Evolutionary conservation across 2,329 filamentous ascomycete genomes (phyloP), one percentile per base, ranked within the genome.

Genomic region (Fonsecaea monophora): DNA sequence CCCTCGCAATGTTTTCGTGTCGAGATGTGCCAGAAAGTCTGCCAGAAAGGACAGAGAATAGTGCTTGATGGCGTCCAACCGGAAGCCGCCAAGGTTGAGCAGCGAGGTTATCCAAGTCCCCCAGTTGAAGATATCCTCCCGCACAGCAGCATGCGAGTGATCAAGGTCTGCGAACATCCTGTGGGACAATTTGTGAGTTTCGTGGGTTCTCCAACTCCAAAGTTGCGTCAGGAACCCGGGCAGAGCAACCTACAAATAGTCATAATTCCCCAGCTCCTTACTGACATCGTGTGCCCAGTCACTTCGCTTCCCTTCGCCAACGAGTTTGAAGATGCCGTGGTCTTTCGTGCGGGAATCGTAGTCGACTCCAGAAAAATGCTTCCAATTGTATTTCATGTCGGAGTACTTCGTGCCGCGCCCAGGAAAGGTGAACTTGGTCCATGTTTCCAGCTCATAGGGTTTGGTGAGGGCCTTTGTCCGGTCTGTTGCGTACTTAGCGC

Each of bases 21-120:
- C 85, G 64, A 90, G 77, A 57, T 84, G 80, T 5, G 80, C 78
- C 60, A 91, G 84, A 77, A 90, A 90, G 18, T 87, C 82, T 45
- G 82, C 82, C 34, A 89, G 83, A 73, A 92, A 92, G n/a, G 82
- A 81, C 64, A 85, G 84, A 37, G 86, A 89, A 76, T 89, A 91
- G 77, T 92, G 90, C 78, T 91, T 90, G 21, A 89, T 87, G 13
- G 90, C 90, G 75, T 92, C 90, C 54, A 92, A 83, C n/a, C 90
- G 83, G 76, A 92, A 88, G 1, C 89, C 90, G 68, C 84, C 82
- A 10, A 92, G 78, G 0, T 85, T 84, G 0, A 91, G 75, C 65
- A 87, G 81, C 6, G 84, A 79, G 0, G 85, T 83, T 66, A 92
- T 82, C 90, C 90, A 92, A 4, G 83, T 78, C 1, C 87, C 87